Base-by-base conservation (phyloP, 2,329 filamentous ascomycete species). In the Clarireedia monteithiana region DNA sequence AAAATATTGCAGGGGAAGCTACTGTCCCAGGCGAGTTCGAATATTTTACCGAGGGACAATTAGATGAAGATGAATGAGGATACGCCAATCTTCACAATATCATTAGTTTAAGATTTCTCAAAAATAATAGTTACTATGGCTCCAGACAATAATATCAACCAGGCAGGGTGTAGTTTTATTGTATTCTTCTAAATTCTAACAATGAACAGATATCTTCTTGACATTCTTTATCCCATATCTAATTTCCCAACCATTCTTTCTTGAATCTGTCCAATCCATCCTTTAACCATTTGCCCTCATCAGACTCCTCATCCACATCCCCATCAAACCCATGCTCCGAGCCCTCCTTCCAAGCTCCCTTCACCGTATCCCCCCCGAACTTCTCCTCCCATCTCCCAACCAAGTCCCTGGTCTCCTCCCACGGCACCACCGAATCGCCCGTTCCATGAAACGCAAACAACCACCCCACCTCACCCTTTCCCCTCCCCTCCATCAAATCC, bases 1-100 rank as follows among this genome's bases (percentile, higher is more conserved):
- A 50, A 7, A 50, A 62, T 6, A 48, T 39, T 10, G 27, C 27
- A 15, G 56, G 48, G 4, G 58, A 59, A 46, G 61, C 61, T 36
- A 53, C 50, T 17, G 42, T 62, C 38, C 62, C 62, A 15, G 47
- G 24, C 9, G 53, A 51, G 3, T 64, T 64, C 46, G 62, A 62
- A 46, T 64, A 64, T 49, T 50, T 58, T 27, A 59, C 62, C 12
- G 61, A 63, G 40, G 56, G 56, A 12, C 57, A 55, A 46, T 38
- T 51, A 38, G 59, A 56, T 14, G 57, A 62, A 26, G 54, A 48
- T 14, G 30, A 34, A 34, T 34, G 9, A 34, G 12, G 9, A 14
- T 12, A 14, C 9, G 9, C 30, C 10, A 34, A 34, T 3, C 7
- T 12, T 34, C 30, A 14, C 4, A 1, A 34, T 34, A 34, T 34